Conservation (phyloP, 2,329 filamentous ascomycete genomes). For the Paradendryphiella salina region DNA sequence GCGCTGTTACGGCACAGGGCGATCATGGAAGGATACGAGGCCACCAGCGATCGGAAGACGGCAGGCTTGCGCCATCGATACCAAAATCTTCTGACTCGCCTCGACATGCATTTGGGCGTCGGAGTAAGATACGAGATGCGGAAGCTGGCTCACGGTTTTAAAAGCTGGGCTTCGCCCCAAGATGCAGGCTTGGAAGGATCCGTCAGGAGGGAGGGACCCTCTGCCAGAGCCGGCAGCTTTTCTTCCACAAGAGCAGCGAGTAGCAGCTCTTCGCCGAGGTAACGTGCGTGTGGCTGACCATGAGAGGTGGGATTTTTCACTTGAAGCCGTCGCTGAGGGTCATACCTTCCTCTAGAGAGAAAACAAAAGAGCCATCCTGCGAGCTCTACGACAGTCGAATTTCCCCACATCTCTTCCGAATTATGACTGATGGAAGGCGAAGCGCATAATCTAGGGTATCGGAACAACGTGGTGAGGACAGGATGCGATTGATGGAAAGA, state of each 20-base stretch:
- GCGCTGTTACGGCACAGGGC: constrained; percentile 10
- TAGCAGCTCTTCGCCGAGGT: constrained; percentile 10
- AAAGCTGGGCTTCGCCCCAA: constrained; percentile 10
- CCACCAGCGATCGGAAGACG: constrained; percentile 25
- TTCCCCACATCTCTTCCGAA: constrained; percentile 3
- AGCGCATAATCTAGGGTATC: constrained; percentile 3
- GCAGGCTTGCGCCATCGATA: constrained; percentile 24
- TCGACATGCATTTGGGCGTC: constrained; percentile 2
- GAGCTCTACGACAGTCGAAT: constrained; percentile 8
- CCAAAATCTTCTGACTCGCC: constrained; percentile 17
- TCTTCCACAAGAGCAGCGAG: constrained; percentile 1
- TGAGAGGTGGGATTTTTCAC: constrained; percentile 27
- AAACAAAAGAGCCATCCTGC: constrained; percentile 5
- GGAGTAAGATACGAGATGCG: constrained; percentile 20
- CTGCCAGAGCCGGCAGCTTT: constrained; percentile 8
- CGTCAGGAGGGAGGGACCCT: constrained; percentile 1
- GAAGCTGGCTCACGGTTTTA: constrained; percentile 11
- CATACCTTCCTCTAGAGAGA: constrained; percentile 5
- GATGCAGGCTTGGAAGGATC: constrained; percentile 3
- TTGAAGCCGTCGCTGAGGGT: constrained; percentile 14
- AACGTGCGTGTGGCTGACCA: constrained; percentile 10
- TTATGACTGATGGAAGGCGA: background rate
- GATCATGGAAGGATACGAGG: constrained; percentile 20
- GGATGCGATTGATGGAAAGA: constrained; percentile 11
- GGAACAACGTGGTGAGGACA: background rate